phyloP scores from a whole-genome alignment of 768 basidiomycete genomes.

The Agrocybe pediades region DNA sequence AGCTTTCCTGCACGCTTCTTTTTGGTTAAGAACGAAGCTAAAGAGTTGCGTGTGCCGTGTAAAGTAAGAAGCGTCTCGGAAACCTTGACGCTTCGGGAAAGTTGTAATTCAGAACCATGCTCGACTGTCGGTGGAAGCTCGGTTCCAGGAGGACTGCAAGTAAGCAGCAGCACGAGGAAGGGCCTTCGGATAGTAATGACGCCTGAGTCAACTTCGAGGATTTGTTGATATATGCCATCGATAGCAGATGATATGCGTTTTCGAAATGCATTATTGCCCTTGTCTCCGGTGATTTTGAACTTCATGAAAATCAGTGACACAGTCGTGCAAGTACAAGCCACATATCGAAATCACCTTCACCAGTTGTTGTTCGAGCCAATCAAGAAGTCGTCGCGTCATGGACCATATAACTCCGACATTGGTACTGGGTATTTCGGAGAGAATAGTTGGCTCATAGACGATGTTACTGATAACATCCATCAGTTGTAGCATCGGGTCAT shows the following conservation, averaged over 20 bases:
- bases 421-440: conserved; percentile 4
- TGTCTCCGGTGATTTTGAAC: neutral
- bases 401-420: conserved; percentile 15
- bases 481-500: conserved; percentile 4
- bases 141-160: neutral
- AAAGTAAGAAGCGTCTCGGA: conserved; percentile 15
- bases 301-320: no score
- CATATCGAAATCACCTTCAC: neutral
- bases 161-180: neutral
- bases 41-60: conserved; percentile 11
- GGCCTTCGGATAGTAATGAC: conserved; percentile 6
- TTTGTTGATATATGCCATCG: conserved; percentile 13
- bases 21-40: conserved; percentile 13
- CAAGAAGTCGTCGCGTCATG: conserved; percentile 10
- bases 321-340: no score
- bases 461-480: conserved; percentile 5
- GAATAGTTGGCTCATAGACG: conserved; percentile 1
- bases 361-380: conserved; percentile 13
- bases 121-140: neutral
- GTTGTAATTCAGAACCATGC: neutral
- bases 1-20: neutral
- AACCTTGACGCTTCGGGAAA: neutral
- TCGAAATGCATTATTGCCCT: neutral
- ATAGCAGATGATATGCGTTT: conserved; percentile 2
- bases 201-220: conserved; percentile 6